A percentile compares a stretch with the other conserved stretches of the same genome.
Evolutionary conservation across 441 rosid genomes (phyloP).

Genomic region (Aquilaria agallochum): DNA sequence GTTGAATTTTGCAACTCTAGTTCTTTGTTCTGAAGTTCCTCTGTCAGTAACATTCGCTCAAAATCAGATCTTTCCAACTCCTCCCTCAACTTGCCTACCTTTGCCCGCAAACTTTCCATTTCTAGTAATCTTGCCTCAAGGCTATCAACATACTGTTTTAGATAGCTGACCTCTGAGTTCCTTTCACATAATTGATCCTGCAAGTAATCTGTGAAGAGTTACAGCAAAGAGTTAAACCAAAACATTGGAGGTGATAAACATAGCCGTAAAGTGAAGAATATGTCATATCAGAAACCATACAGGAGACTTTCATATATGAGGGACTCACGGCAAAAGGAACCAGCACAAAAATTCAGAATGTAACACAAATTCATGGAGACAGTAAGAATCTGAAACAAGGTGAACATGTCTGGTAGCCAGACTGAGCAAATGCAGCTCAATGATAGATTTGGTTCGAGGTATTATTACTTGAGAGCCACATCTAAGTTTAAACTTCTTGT

Average conservation of each 20-base stretch:
- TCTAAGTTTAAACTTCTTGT: no score
- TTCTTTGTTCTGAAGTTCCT: conserved; percentile 61
- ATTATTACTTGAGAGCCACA: no score
- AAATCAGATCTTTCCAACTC: conserved; percentile 49
- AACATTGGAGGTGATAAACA: neutral
- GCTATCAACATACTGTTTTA: conserved; percentile 45
- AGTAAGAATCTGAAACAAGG: no score
- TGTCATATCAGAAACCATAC: no score
- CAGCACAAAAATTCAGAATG: no score
- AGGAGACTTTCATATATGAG: no score
- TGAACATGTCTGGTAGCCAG: no score
- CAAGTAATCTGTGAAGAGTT: conserved; percentile 53
- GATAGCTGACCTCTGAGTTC: conserved; percentile 47
- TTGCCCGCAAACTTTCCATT: conserved; percentile 42
- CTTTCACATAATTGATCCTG: conserved; percentile 70
- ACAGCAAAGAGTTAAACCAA: conserved; percentile 12
- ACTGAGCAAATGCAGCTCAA: no score
- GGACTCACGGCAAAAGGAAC: no score
- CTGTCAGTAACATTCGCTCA: conserved; percentile 37
- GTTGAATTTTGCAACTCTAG: conserved; percentile 47
- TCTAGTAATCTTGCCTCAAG: conserved; percentile 63
- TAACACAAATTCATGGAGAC: no score
- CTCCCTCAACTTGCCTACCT: conserved; percentile 36
- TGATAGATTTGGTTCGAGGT: no score
- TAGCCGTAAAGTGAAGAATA: no score